Conservation (phyloP, 2,329 filamentous ascomycete species). For the Alternaria metachromatica region DNA sequence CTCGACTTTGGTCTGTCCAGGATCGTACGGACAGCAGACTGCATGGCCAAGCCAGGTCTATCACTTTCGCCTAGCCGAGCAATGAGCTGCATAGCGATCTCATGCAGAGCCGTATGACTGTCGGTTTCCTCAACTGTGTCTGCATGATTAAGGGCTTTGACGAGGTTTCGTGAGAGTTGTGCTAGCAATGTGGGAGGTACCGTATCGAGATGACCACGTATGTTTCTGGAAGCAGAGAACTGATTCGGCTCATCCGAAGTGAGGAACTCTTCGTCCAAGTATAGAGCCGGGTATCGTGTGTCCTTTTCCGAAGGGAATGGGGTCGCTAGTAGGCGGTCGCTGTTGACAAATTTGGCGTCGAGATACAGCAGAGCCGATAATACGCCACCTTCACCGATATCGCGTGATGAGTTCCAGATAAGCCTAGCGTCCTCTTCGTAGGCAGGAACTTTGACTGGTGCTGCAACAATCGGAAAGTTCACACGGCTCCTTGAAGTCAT, state of each 20-base stretch:
- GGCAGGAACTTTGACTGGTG: slow-evolving; percentile 6
- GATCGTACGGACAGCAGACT: slow-evolving; percentile 38
- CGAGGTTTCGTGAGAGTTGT: slow-evolving; percentile 19
- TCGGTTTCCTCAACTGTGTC: neutral
- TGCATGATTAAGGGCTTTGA: slow-evolving; percentile 9
- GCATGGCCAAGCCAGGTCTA: slow-evolving; percentile 35
- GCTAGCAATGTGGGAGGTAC: slow-evolving; percentile 31
- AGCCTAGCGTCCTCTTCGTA: slow-evolving; percentile 1
- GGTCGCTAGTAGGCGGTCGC: slow-evolving; percentile 26
- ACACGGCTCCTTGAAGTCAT: neutral
- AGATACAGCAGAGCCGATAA: slow-evolving; percentile 43
- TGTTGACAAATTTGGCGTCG: slow-evolving; percentile 26
- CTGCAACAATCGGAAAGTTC: neutral
- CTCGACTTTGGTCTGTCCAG: slow-evolving; percentile 46
- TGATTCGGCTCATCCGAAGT: slow-evolving; percentile 14
- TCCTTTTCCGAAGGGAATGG: slow-evolving; percentile 33
- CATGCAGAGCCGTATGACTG: slow-evolving; percentile 23
- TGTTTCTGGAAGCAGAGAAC: neutral
- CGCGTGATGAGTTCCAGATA: slow-evolving; percentile 18
- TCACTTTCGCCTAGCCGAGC: slow-evolving; percentile 36
- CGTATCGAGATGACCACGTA: slow-evolving; percentile 12
- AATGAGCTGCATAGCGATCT: slow-evolving; percentile 32
- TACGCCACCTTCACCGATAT: slow-evolving; percentile 43
- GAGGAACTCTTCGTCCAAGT: slow-evolving; percentile 44
- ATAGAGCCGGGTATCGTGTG: slow-evolving; percentile 42